Base-by-base conservation (phyloP, 2,329 filamentous ascomycete species). In the Teratosphaeria nubilosa region DNA sequence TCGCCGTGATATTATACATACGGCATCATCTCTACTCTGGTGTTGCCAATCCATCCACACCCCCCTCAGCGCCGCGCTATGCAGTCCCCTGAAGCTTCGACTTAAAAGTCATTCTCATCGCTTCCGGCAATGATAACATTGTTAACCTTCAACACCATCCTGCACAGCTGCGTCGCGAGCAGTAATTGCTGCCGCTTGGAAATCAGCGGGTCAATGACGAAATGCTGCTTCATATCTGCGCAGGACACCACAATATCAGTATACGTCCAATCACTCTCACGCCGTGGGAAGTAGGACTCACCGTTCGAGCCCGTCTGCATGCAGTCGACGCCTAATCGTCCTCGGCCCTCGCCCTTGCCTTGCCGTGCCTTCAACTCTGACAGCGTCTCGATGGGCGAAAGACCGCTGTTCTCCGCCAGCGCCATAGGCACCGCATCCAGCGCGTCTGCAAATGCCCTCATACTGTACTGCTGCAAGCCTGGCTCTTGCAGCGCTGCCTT, bases 391-490 rank as follows among this genome's bases (percentile, higher is more conserved):
- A 99, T 99, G 16, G 94, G 90, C 76, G 90, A 95, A 62, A 97
- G 80, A 62, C 94, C 94, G 66, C 90, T 95, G 82, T 99, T 99
- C 82, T 99, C 92, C 10, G 94, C 91, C 60, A 99, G 82, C 1
- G 94, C 90, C 90, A 99, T 94, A 34, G 94, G 94, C 1, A 99
- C 82, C 1, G 89, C 82, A 74, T 99, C 94, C 37, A 99, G 84
- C 5, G 94, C 95, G 75, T 97, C 92, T 61, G 94, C 84, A 72
- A 99, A 99, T 25, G 94, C 94, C 62, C 94, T 89, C 92, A 99
- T 99, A 64, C 92, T 91, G 75, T 99, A 99, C 77, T 99, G 94
- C 77, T 96, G 92, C 45, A 99, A 84, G n/a, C 94, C 94, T 25
- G 91, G 90, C 56, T 90, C 96, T 85, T 84, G 71, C 70, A 91